phyloP scores from a whole-genome alignment of 306 rosid species.

The Lathyrus aphaca region DNA sequence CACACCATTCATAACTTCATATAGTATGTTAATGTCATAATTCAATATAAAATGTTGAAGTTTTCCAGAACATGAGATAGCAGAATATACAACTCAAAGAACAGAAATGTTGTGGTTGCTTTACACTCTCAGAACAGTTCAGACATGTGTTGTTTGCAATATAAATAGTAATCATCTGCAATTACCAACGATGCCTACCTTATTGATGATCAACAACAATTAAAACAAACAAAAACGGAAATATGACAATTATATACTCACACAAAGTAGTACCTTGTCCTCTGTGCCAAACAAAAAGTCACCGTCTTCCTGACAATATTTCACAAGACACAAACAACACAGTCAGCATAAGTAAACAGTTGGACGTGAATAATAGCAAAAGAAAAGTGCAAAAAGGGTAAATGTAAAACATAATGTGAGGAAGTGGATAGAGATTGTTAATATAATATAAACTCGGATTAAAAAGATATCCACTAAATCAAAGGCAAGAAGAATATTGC shows the following conservation, averaged over 20 bases:
- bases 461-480: not conserved
- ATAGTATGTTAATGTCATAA: slow-evolving; percentile 5
- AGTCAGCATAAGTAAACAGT: not conserved
- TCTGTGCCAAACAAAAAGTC: slow-evolving; percentile 81
- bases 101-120: slow-evolving; percentile 16
- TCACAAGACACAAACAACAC: slow-evolving; percentile 42
- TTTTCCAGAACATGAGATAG: slow-evolving; percentile 16
- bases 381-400: slow-evolving; percentile 9
- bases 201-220: slow-evolving; percentile 29
- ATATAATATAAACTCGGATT: not conserved
- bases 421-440: not conserved
- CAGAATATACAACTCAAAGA: slow-evolving; percentile 12
- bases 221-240: slow-evolving; percentile 28
- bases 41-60: not conserved
- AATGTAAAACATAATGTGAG: slow-evolving; percentile 9
- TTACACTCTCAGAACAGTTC: slow-evolving; percentile 8
- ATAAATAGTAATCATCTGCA: slow-evolving; percentile 10
- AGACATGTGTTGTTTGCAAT: not conserved
- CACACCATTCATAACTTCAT: slow-evolving; percentile 8
- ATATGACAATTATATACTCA: slow-evolving; percentile 21
- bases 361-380: not conserved
- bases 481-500: not conserved
- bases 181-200: slow-evolving; percentile 18
- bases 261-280: slow-evolving; percentile 64
- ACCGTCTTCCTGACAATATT: slow-evolving; percentile 75